Base-by-base conservation (phyloP, 2,329 filamentous ascomycete genomes). In the Claviceps monticola region DNA sequence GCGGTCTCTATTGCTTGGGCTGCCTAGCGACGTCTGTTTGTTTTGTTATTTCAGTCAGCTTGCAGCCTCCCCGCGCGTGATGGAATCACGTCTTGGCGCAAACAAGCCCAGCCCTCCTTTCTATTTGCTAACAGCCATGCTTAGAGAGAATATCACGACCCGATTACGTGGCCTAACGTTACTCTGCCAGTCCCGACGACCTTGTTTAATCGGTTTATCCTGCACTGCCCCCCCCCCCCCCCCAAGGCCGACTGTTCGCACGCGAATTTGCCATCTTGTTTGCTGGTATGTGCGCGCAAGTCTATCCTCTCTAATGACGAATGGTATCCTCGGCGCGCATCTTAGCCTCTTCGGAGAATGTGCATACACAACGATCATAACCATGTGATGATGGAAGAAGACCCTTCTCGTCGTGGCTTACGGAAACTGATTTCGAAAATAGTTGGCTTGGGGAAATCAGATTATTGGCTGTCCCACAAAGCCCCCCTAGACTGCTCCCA, bases 351-450 rank as follows among this genome's bases (percentile, higher is more conserved):
- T 46, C 13, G 45, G 29, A 51, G 16, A 13, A 39, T 17, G 46
- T 36, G 43, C 29, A 11, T 46, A 6, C 46, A 11, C 4, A 29
- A 21, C 14, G 2, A 21, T 16, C 8, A 42, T 37, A 46, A n/a
- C 17, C 17, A 13, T 16, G 21, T n/a, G 19, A 57, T 45, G 47
- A 66, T 64, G 61, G 57, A 61, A 39, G 47, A 51, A 44, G 39
- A 46, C 16, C 53, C 51, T 42, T 58, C 53, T 46, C 60, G 55
- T 44, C 56, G 56, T 54, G 56, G 53, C 16, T 47, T 66, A 29
- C 57, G 59, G 46, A 64, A 58, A 54, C 66, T 68, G 55, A 68
- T 66, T 34, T 51, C 54, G 51, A 59, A 56, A 52, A 45, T 66
- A 62, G 63, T 57, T 51, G 55, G 57, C 46, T 49, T 61, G 46